Conservation (phyloP, 345 rosid genomes). For the Noccaea caerulescens region DNA sequence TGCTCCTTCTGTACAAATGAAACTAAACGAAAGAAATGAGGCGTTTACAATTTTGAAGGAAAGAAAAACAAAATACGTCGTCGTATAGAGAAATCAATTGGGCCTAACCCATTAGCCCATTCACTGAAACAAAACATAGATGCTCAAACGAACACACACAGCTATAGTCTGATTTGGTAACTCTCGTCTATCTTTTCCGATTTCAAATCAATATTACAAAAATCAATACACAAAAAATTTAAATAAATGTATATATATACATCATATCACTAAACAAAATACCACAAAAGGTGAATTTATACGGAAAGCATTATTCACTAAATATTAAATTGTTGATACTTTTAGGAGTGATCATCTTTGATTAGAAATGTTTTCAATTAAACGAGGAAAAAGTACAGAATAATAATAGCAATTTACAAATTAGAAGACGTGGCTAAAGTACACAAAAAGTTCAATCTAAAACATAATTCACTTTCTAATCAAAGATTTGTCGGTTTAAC, state of each 20-base stretch:
- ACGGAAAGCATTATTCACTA: no score
- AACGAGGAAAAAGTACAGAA: no score
- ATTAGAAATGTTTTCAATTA: neutral
- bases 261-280: no score
- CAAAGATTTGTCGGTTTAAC: conserved; percentile 37
- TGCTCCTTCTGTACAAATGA: neutral
- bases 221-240: no score
- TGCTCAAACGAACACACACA: neutral
- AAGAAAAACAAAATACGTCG: neutral
- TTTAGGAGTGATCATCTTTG: neutral
- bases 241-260: no score
- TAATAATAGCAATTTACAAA: conserved; percentile 4
- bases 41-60: neutral
- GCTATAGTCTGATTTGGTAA: no score
- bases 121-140: no score
- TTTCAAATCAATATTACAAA: no score
- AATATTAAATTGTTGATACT: no score
- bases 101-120: conserved; percentile 1
- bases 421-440: neutral
- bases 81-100: neutral
- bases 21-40: neutral
- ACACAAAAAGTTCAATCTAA: neutral
- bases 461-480: neutral
- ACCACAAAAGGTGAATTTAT: no score
- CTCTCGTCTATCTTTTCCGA: no score